Conservation (phyloP, 768 basidiomycete genomes). For the Lepiota venenata region DNA sequence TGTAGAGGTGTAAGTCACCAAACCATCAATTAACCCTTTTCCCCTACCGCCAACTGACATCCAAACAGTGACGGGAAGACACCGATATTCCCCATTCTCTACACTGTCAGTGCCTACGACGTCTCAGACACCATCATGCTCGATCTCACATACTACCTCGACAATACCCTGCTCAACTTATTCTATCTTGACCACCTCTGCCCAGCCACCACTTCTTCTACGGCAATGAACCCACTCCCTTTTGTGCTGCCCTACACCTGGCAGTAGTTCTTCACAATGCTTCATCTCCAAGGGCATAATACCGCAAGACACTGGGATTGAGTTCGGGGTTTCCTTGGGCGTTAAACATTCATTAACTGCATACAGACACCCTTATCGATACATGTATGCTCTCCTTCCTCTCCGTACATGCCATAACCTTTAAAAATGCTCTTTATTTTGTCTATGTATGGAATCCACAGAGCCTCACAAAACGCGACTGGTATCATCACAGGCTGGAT, state of each 20-base stretch:
- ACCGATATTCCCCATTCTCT: neutral
- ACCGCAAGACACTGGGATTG: neutral
- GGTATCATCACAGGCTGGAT: conserved; percentile 3
- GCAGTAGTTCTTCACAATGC: neutral
- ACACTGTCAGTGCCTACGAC: conserved; percentile 7
- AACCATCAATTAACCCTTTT: no score
- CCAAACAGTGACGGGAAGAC: no score
- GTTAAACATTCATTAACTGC: conserved; percentile 1
- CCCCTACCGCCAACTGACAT: no score
- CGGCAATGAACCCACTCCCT: neutral
- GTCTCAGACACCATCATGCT: neutral
- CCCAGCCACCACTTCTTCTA: neutral
- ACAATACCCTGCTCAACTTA: conserved; percentile 1
- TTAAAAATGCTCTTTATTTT: no score
- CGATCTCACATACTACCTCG: conserved; percentile 3
- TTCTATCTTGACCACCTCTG: conserved; percentile 6
- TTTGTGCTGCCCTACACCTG: neutral
- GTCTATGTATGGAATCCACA: neutral
- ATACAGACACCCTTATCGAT: neutral
- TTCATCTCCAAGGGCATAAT: neutral
- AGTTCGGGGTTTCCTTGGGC: neutral
- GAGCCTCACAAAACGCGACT: neutral
- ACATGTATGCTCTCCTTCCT: neutral
- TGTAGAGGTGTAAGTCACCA: no score
- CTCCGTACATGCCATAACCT: no score